A percentile compares a stretch with the other conserved stretches of the same genome.
Evolutionary conservation across 371 early-diverging fungal genomes (phyloP).

Genomic region (Haplosporangium sp.): DNA sequence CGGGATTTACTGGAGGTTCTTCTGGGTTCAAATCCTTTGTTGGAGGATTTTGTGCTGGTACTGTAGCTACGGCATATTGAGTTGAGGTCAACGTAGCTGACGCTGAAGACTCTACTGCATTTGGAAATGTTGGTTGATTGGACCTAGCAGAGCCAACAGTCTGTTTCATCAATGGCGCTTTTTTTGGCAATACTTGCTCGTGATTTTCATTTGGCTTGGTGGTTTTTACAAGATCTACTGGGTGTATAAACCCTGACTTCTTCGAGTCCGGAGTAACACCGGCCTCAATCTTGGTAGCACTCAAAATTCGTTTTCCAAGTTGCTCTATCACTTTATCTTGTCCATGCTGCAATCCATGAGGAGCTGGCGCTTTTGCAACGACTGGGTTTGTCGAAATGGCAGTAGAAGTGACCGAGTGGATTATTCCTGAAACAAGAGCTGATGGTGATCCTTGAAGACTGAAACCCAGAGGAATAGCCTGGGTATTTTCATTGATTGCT

Average conservation of each 20-base stretch:
- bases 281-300: slow-evolving; percentile 15
- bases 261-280: slow-evolving; percentile 9
- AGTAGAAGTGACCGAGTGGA: slow-evolving; percentile 31
- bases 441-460: slow-evolving; percentile 10
- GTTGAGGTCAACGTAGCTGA: background rate
- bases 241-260: slow-evolving; percentile 17
- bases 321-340: slow-evolving; percentile 35
- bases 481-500: background rate
- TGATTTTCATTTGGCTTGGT: background rate
- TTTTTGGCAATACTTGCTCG: background rate
- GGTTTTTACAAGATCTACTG: slow-evolving; percentile 10
- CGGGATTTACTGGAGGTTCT: background rate
- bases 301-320: slow-evolving; percentile 40
- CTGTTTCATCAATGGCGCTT: background rate
- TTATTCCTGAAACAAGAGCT: slow-evolving; percentile 33
- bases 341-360: slow-evolving; percentile 1
- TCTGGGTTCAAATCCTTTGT: background rate
- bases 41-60: background rate
- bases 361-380: background rate
- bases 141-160: background rate
- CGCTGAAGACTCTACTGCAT: background rate
- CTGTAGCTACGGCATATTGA: background rate
- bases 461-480: background rate
- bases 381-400: slow-evolving; percentile 26
- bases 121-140: background rate